Evolutionary conservation across 805 yeast genomes (phyloP), one percentile per base, ranked within the genome.

Genomic region (Kluyveromyces dobzhanskii): DNA sequence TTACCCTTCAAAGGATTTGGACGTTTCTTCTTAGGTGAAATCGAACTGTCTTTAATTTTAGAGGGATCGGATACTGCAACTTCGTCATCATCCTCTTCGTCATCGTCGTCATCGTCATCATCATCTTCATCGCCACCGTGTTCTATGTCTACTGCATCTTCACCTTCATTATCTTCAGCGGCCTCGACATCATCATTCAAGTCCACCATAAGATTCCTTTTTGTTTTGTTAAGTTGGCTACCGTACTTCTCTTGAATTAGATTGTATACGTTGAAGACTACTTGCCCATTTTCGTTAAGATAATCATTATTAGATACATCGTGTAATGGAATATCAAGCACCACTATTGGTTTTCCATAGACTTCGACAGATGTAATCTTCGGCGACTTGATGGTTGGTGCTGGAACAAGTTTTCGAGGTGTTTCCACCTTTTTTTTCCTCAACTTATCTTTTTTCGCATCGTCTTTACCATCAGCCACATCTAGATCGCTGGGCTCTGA

Each of bases 1-100:
- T 81, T 81, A 29, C 75, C 70, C 50, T 68, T 67, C 53, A 68
- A 70, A 34, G 62, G 59, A 44, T 70, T 59, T 12, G 59, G 47
- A 26, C 49, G 57, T 37, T 53, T 59, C 13, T 34, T 34, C 47
- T 54, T 55, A 4, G 56, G 54, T 10, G 56, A 44, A 10, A 46
- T 40, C 4, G 42, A 39, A 11, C 31, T 37, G 24, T 34, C 37
- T 18, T 24, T 34, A 16, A 13, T 34, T 38, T 45, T 41, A 14
- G 40, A 39, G n/a, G 48, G 39, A 13, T 47, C 54, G 3, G 41
- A 44, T 6, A 45, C 49, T 11, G 44, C 50, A 2, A 46, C 48
- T 14, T 48, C 47, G 5, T 50, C 51, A 2, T 48, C 49, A 13
- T 53, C 54, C 12, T 45, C 49, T n/a, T 44, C 49, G 16, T 43